Evolutionary conservation across 140 eudicot genomes (phyloP), one percentile per base, ranked within the genome.

Genomic region (Erigeron philadelphicus): DNA sequence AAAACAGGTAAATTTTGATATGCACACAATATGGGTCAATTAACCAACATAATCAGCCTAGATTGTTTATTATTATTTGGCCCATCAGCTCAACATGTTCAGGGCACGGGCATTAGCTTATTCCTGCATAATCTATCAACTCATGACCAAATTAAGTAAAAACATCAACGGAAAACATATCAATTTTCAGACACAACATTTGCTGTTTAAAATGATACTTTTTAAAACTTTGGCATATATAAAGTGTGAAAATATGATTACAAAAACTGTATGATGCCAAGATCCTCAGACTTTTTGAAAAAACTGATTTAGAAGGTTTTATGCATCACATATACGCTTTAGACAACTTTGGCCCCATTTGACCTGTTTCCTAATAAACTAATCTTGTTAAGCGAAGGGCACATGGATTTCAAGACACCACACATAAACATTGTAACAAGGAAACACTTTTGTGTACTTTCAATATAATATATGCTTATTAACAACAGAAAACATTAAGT

Each of bases 401-500:
- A 71, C 7, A 70, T 43, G 38, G 68, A 45, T 18, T 38, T 25
- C 43, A 35, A 48, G 59, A 16, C 57, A 35, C 60, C 48, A 60
- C 16, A 57, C 17, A 35, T 67, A 35, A 31, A 75, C 38, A 62
- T 50, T 56, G 53, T 41, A 63, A 62, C 64, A 19, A 38, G 56
- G 23, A 18, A 72, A 72, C 55, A 62, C 13, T 18, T 19, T 40
- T 15, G 3, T 16, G 62, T 61, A 72, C 42, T 47, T 72, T 49
- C 44, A 47, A 21, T 15, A 35, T 46, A 61, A 15, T 11, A 46
- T 18, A 63, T 72, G 54, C 62, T 18, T 17, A 62, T 12, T 62
- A 62, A 55, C 11, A 18, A 59, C 72, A 50, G 16, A 31, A 64
- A 42, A 12, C 2, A n/a, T 64, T 73, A 49, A 72, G 53, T 55